phyloP scores from a whole-genome alignment of 2,329 filamentous ascomycete species.

The Exophiala sideris region DNA sequence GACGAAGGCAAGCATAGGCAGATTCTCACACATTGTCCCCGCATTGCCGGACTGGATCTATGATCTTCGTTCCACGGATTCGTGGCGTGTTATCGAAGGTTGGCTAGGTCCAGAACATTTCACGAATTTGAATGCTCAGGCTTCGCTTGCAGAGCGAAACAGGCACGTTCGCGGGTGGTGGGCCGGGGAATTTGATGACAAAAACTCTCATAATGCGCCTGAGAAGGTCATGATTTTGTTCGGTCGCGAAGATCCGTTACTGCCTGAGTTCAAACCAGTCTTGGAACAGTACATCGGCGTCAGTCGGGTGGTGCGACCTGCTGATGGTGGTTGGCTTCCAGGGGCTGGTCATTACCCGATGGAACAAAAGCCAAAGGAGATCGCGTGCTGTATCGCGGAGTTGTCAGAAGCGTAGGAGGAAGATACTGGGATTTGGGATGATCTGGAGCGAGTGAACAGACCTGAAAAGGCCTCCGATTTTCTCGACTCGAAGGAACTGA shows the following conservation, averaged over 20 bases:
- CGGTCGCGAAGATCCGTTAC: not conserved
- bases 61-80: not conserved
- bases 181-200: not conserved
- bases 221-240: not conserved
- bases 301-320: not conserved
- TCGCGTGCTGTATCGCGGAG: not conserved
- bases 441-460: too few species aligned
- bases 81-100: not conserved
- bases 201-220: not conserved
- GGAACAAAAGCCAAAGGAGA: not conserved
- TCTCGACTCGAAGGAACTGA: too few species aligned
- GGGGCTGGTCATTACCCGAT: not conserved
- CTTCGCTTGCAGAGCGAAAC: not conserved
- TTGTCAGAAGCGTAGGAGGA: not conserved
- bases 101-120: not conserved
- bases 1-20: not conserved
- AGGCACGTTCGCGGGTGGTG: not conserved
- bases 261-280: not conserved
- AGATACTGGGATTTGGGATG: too few species aligned
- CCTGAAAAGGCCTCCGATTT: too few species aligned
- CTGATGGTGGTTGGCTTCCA: not conserved
- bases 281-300: not conserved
- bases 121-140: not conserved
- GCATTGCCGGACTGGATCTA: not conserved
- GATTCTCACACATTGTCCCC: not conserved